Base-by-base conservation (phyloP, 768 basidiomycete genomes). In the Tulasnella sp. region DNA sequence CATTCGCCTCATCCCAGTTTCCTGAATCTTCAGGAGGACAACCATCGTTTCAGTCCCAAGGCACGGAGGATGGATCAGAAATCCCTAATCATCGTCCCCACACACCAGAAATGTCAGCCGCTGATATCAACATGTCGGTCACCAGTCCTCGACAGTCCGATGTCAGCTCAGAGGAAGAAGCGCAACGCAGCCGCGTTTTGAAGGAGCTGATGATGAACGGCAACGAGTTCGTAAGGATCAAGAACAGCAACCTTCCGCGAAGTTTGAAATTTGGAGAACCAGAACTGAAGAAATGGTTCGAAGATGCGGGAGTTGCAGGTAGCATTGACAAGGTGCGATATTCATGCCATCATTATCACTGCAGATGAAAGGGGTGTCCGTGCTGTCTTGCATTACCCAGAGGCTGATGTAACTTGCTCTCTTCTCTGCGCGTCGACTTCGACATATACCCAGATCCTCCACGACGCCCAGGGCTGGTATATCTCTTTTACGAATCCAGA, bases 401-500 rank as follows among this genome's bases (percentile, higher is more conserved):
- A 46, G 44, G 44, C 44, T 46, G 44, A 46, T 46, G 44, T 46
- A 46, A 1, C 44, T 46, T 74, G n/a, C 42, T 24, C 22, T 60
- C 40, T 40, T 41, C 24, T 28, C 48, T 40, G 18, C 18, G 5
- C 50, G 78, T 79, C 83, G 79, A 76, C 42, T 58, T 80, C 75
- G 5, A 78, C 64, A 20, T 22, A 31, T 44, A 54, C 31, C 48
- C 80, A 95, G 93, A 89, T 96, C 41, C 87, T 96, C 1, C 90
- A 90, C 81, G 93, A 94, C 84, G 89, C 90, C 76, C 86, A 86
- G 1, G 93, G 92, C 16, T 93, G 94, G 89, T 97, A 96, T 84
- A 89, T 96, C 82, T 93, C 95, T 4, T 98, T 98, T 85, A 84
- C 87, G 31, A 90, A 90, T 5, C 84, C 88, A 2, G 90, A 90